phyloP scores from a whole-genome alignment of 352 stramenopile species.

The Blastocystis sp. region DNA sequence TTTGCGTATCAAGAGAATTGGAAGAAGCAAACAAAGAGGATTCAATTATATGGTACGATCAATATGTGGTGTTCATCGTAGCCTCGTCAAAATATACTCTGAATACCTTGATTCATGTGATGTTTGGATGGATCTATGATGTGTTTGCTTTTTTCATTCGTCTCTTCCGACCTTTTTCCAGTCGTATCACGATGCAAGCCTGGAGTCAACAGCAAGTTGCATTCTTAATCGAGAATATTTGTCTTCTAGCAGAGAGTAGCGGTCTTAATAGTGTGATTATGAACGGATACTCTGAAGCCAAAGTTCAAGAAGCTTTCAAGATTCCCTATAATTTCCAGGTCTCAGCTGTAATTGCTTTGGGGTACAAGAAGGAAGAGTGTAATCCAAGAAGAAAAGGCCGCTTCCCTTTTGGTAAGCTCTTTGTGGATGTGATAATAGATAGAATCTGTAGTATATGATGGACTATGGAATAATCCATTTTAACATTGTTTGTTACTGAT shows the following conservation, averaged over 20 bases:
- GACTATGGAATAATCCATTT: background rate
- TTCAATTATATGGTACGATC: background rate
- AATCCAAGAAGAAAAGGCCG: background rate
- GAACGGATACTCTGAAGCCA: conserved; percentile 1
- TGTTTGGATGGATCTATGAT: conserved; percentile 51
- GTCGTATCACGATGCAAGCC: background rate
- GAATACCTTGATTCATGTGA: conserved; percentile 18
- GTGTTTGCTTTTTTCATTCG: background rate
- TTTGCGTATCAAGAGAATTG: conserved; percentile 19
- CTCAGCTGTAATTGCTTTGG: conserved; percentile 3
- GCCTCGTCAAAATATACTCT: background rate
- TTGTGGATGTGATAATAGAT: background rate
- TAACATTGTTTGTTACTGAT: background rate
- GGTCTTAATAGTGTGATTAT: conserved; percentile 27
- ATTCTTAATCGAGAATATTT: conserved; percentile 51
- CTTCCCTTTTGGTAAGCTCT: background rate
- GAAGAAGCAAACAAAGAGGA: conserved; percentile 28
- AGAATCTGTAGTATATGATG: conserved; percentile 37
- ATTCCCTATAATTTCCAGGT: conserved; percentile 30
- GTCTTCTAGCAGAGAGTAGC: conserved; percentile 4
- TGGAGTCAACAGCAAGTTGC: conserved; percentile 30
- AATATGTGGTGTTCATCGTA: background rate
- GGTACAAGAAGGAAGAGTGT: background rate
- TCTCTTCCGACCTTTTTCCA: background rate
- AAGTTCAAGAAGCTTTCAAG: conserved; percentile 6